phyloP scores from a whole-genome alignment of 164 flowering plant species.

The Platanus orientalis region DNA sequence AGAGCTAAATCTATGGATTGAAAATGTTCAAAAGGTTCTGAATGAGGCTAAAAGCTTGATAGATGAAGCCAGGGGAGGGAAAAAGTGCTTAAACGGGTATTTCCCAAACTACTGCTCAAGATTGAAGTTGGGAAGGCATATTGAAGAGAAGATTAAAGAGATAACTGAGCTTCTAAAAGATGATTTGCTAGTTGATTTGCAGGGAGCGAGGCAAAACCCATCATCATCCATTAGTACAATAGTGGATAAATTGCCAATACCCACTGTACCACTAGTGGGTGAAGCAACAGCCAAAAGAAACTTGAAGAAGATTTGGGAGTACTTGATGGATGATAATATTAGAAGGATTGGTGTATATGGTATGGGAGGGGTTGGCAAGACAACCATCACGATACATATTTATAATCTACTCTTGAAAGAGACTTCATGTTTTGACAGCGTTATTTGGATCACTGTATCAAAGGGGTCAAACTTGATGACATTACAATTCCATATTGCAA shows the following conservation, averaged over 20 bases:
- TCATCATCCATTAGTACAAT: too few species aligned
- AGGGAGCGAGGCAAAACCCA: too few species aligned
- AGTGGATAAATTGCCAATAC: background rate
- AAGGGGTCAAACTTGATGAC: background rate
- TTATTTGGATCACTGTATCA: too few species aligned
- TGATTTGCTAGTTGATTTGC: conserved; percentile 2
- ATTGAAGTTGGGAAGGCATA: background rate
- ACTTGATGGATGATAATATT: background rate
- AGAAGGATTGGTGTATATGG: too few species aligned
- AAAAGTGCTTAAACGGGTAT: too few species aligned
- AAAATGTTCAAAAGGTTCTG: too few species aligned
- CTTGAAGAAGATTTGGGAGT: background rate
- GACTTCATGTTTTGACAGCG: background rate
- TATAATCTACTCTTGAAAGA: background rate
- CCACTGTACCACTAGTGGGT: too few species aligned
- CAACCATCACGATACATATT: too few species aligned
- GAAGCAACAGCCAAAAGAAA: background rate
- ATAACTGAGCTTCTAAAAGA: background rate
- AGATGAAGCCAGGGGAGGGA: too few species aligned
- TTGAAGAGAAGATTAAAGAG: background rate
- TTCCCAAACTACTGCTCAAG: background rate
- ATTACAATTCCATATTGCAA: background rate
- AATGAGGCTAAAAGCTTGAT: too few species aligned
- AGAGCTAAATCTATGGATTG: too few species aligned
- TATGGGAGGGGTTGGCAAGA: too few species aligned